These are phyloP conservation scores for Puccinia coronata DNA, from an alignment of 1,284 basidiomycete species.

Conservation along the genomic window DNA sequence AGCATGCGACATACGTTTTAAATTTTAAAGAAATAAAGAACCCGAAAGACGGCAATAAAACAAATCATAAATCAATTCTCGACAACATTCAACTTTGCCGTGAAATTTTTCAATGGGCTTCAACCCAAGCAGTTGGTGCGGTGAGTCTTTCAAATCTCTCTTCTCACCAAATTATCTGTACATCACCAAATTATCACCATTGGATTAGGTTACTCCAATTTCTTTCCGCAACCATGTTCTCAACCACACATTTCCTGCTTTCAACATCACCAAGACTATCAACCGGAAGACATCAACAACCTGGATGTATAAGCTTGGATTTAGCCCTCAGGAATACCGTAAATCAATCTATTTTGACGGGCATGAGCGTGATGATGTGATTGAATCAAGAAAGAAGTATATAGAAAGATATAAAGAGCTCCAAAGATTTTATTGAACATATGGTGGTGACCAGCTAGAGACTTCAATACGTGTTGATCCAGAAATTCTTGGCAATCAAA, in stretches of 20 bases:
- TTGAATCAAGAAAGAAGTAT: too few relatives aligned
- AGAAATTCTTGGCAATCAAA: not conserved
- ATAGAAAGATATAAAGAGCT: not conserved
- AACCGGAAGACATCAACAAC: not conserved
- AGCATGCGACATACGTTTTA: conserved; percentile 26
- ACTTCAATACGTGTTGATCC: not conserved
- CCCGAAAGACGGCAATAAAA: not conserved
- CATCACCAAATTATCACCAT: not conserved
- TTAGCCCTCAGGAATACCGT: not conserved
- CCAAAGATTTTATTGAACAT: not conserved
- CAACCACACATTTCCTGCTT: conserved; percentile 7
- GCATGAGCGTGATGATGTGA: conserved; percentile 3
- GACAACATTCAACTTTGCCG: not conserved
- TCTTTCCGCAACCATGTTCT: not conserved
- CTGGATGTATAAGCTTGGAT: conserved; percentile 40
- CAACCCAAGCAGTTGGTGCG: conserved; percentile 6
- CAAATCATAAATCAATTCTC: conserved; percentile 30
- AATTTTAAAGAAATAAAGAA: not conserved
- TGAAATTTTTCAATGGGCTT: conserved; percentile 30
- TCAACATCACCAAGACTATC: not conserved
- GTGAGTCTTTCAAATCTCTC: not conserved
- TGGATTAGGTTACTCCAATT: conserved; percentile 17
- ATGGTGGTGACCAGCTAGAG: not conserved
- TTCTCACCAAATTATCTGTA: not conserved
- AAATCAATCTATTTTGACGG: conserved; percentile 39